A percentile compares a stretch with the other conserved stretches of the same genome.
These are phyloP conservation scores for Chionographis japonica DNA, from an alignment of 106 monocot species.

Conservation along the genomic window DNA sequence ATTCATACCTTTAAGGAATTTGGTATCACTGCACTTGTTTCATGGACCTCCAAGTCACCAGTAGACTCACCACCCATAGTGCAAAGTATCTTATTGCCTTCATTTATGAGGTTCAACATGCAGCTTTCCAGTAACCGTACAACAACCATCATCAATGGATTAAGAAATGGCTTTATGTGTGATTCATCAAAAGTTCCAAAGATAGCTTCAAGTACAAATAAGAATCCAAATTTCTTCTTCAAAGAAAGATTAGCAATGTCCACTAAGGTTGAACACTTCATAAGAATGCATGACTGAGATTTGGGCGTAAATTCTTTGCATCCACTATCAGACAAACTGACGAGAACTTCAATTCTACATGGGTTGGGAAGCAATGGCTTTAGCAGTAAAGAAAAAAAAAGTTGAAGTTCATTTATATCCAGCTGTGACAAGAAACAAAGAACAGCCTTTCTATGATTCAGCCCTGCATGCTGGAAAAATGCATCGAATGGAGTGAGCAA, in stretches of 20 bases:
- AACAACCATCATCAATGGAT: slow-evolving; percentile 57
- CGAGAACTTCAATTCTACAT: slow-evolving; percentile 9
- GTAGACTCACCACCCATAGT: slow-evolving; percentile 10
- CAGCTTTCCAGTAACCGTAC: slow-evolving; percentile 66
- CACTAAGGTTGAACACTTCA: slow-evolving; percentile 28
- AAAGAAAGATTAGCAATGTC: slow-evolving; percentile 27
- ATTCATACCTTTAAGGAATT: slow-evolving; percentile 19
- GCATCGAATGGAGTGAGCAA: background rate
- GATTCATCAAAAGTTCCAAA: slow-evolving; percentile 73
- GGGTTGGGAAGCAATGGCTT: slow-evolving; percentile 49
- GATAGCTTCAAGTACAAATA: slow-evolving; percentile 75
- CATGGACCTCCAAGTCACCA: slow-evolving; percentile 9
- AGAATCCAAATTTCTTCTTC: slow-evolving; percentile 75
- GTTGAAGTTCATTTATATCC: slow-evolving; percentile 65
- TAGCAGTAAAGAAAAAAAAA: slow-evolving; percentile 67
- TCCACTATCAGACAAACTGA: background rate
- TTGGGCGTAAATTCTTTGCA: slow-evolving; percentile 9
- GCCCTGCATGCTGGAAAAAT: slow-evolving; percentile 72
- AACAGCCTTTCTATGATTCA: slow-evolving; percentile 66
- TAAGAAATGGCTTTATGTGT: slow-evolving; percentile 66
- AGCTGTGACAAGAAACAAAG: slow-evolving; percentile 79
- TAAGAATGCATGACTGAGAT: slow-evolving; percentile 16
- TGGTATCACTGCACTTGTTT: background rate
- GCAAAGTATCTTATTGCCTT: slow-evolving; percentile 3
- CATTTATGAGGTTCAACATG: slow-evolving; percentile 29